Evolutionary conservation across 75 land plant genomes (phyloP), one percentile per base, ranked within the genome.

Genomic region (Picea sitchensis): DNA sequence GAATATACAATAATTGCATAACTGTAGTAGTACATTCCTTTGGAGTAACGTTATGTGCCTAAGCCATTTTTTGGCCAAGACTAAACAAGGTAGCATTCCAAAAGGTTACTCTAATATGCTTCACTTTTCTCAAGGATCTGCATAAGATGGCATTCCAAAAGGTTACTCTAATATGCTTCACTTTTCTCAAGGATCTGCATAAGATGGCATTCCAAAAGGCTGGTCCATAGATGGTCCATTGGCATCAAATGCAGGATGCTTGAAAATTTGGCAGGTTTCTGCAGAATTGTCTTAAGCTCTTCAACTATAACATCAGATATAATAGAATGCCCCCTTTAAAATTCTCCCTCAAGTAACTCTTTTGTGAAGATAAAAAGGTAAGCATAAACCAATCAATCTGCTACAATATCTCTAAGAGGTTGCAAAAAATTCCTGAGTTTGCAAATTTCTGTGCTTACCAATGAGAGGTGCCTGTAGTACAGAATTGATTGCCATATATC

Each of bases 1-100:
- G n/a, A 36, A 18, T 71, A 71, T 71, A 36, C 73, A 69, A 69
- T 44, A 69, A 69, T 69, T 69, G 73, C 15, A 9, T 41, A 18
- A 47, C 44, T 71, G 51, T 20, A 41, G 9, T 20, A 71, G 51
- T 44, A 71, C 74, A 71, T 71, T 71, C 9, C 74, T 47, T 20
- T 71, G 74, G 56, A 71, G 20, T 41, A 44, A 71, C 44, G n/a
- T 71, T 7, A 34, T 17, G 36, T 67, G 69, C 38, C 32, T 8
- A 65, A 34, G 21, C 23, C 73, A 41, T 51, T 51, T 51, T 51
- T 51, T 11, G 56, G 56, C 56, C 56, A 51, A 51, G 56, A 51
- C 11, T 51, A 51, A 51, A 26, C 26, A 26, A 26, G 26, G 26
- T 26, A 26, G 26, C 56, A 9, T 51, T 51, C 56, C 56, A 51